Conservation (phyloP, 495 filamentous ascomycete species). For the Xylaria bambusicola region DNA sequence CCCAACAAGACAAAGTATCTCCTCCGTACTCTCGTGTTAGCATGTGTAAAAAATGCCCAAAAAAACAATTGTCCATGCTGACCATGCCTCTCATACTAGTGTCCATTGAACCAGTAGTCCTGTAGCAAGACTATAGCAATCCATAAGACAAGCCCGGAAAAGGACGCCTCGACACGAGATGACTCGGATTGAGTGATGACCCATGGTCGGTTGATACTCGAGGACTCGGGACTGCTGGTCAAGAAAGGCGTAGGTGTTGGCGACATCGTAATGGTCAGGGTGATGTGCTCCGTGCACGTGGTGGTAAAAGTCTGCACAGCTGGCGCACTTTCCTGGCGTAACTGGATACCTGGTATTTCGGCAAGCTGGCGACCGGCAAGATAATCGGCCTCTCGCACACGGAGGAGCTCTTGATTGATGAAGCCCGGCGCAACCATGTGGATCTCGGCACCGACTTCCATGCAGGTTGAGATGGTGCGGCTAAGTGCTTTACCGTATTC, state of each 20-base stretch:
- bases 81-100: conserved; percentile 24
- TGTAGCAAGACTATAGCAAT: conserved; percentile 26
- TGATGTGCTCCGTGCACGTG: conserved; percentile 27
- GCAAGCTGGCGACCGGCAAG: conserved; percentile 33
- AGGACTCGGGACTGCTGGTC: conserved; percentile 19
- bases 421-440: conserved; percentile 31
- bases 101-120: conserved; percentile 30
- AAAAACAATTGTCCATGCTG: conserved; percentile 14
- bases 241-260: conserved; percentile 19
- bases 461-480: conserved; percentile 30
- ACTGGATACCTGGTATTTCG: conserved; percentile 27
- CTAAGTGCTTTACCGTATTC: conserved; percentile 30
- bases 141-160: conserved; percentile 31
- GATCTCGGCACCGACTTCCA: conserved; percentile 31
- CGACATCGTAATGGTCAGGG: conserved; percentile 20
- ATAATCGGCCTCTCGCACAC: conserved; percentile 37
- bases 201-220: conserved; percentile 29
- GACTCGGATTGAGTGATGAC: conserved; percentile 25
- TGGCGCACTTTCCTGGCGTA: conserved; percentile 29
- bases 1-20: conserved; percentile 1
- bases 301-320: conserved; percentile 23
- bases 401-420: conserved; percentile 32
- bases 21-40: conserved; percentile 10
- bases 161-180: conserved; percentile 20
- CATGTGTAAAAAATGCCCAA: conserved; percentile 18